Base-by-base conservation (phyloP, 116 monocot species). In the Posidonia oceanica region DNA sequence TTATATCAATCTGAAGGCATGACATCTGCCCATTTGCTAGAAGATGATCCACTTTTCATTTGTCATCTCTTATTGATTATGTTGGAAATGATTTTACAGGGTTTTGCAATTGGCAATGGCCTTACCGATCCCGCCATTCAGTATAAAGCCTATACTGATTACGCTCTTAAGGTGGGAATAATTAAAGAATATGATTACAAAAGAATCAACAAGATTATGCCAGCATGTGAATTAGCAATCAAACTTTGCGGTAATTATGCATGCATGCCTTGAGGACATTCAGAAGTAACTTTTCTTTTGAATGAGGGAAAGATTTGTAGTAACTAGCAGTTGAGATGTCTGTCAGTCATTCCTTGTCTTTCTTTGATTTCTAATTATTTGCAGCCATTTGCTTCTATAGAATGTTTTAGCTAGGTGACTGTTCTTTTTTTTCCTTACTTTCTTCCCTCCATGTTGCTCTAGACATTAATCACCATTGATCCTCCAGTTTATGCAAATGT, bases 81-180 rank as follows among this genome's bases (percentile, higher is more conserved):
- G 53, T 51, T 14, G 36, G n/a, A 58, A 23, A 55, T 69, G 38
- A 17, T 63, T 61, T 10, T 80, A 36, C 78, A 91, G 87, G 91
- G 91, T 8, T 81, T 91, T 85, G 91, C 88, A 15, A 91, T 91
- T 78, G 87, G 91, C 17, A 91, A 88, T 83, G 91, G 91, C 56
- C 83, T 91, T 29, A 91, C 91, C 40, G 80, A 91, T 82, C 91
- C 91, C 63, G 83, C 75, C 69, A 85, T 91, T 70, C 91, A 91
- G 72, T 91, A 91, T 71, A 82, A 82, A 76, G 91, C 91, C 15
- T 91, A 91, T 59, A 81, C 91, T 42, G 87, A 91, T 71, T 91
- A 87, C 82, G 88, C 91, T 37, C 69, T 91, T 75, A 80, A 87
- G 56, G 85, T 78, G 75, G 79, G 79, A 54, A 58, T 91, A 48